phyloP scores from a whole-genome alignment of 345 rosid genomes.

The Brassica napus region Da-Ae NC_063434.1:1027501-1028000 shows the following conservation, averaged over 20 bases:
- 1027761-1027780: constrained; percentile 40
- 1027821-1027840: constrained; percentile 71
- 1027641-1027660: constrained; percentile 9
- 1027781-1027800: constrained; percentile 47
- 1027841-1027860: constrained; percentile 55
- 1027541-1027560: neutral
- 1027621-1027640: constrained; percentile 1
- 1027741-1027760: constrained; percentile 47
- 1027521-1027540: neutral
- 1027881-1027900: neutral
- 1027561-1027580: neutral
- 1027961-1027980: constrained; percentile 40
- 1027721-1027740: constrained; percentile 40
- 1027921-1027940: constrained; percentile 48
- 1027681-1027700: constrained; percentile 66
- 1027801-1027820: constrained; percentile 78
- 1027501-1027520: neutral
- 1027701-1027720: constrained; percentile 55
- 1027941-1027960: constrained; percentile 62
- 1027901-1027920: neutral
- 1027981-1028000: constrained; percentile 56
- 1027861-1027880: neutral
- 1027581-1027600: neutral
- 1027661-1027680: constrained; percentile 75
- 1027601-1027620: neutral